These are phyloP conservation scores for Trichophyton benhamiae DNA, from an alignment of 2,329 filamentous ascomycete species.

Conservation along the genomic window DNA sequence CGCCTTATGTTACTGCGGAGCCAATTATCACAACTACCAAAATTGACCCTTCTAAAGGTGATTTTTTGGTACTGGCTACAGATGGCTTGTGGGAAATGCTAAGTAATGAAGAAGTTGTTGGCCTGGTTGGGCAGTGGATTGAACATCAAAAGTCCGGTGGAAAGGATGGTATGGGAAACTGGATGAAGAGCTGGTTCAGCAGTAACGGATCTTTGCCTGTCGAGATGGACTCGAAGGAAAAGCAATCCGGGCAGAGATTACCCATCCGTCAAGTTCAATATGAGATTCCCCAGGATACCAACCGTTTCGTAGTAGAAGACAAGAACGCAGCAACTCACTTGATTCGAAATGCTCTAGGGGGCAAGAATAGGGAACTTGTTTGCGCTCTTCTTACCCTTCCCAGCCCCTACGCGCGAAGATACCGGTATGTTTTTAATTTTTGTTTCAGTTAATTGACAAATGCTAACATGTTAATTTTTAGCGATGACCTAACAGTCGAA, in stretches of 20 bases:
- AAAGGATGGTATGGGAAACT: conserved; percentile 41
- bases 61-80: conserved; percentile 92
- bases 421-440: conserved; percentile 50
- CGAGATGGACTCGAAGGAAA: conserved; percentile 45
- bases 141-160: conserved; percentile 52
- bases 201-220: conserved; percentile 55
- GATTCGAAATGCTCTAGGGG: conserved; percentile 85
- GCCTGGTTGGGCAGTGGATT: conserved; percentile 92
- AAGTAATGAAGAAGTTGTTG: conserved; percentile 94
- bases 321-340: conserved; percentile 94
- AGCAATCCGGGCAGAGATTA: conserved; percentile 56
- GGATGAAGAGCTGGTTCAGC: conserved; percentile 59
- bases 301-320: conserved; percentile 86
- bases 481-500: conserved; percentile 91
- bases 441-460: background rate
- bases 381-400: conserved; percentile 84
- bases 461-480: conserved; percentile 30
- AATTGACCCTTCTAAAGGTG: conserved; percentile 75
- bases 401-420: conserved; percentile 79
- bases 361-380: conserved; percentile 85
- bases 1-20: conserved; percentile 94
- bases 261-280: conserved; percentile 87
- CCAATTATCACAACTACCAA: conserved; percentile 88
- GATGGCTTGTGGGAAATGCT: conserved; percentile 99
- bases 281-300: conserved; percentile 57